Conservation (phyloP, 345 rosid genomes). For the Citrus glauca region DNA sequence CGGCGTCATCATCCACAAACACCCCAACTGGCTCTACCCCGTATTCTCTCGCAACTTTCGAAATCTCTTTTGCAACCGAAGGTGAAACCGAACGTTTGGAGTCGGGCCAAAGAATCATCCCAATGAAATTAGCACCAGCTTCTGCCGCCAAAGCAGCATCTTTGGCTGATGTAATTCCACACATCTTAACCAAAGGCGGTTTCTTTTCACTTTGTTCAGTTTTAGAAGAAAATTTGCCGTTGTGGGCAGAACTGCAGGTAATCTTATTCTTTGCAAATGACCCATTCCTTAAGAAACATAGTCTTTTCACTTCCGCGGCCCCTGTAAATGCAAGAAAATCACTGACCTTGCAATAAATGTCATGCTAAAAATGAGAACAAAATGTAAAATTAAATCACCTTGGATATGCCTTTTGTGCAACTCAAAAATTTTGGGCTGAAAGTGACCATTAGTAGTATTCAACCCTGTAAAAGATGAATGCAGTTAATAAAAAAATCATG, state of each 20-base stretch:
- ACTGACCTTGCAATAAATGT: neutral
- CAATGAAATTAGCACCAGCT: conserved; percentile 78
- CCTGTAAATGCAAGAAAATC: conserved; percentile 23
- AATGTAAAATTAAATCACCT: conserved; percentile 13
- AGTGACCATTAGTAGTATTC: neutral
- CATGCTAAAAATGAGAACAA: neutral
- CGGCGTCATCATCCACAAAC: conserved; percentile 74
- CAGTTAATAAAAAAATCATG: neutral
- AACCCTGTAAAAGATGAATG: conserved; percentile 10
- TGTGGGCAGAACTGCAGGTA: conserved; percentile 23
- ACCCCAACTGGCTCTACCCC: conserved; percentile 84
- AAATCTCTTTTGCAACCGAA: conserved; percentile 70
- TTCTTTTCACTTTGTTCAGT: conserved; percentile 26
- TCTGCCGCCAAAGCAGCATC: conserved; percentile 88
- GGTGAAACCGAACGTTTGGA: conserved; percentile 79
- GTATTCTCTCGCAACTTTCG: conserved; percentile 67
- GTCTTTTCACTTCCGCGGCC: conserved; percentile 8
- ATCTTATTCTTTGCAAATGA: conserved; percentile 10
- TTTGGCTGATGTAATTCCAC: conserved; percentile 72
- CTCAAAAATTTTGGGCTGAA: conserved; percentile 14
- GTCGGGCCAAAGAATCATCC: conserved; percentile 89
- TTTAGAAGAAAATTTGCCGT: conserved; percentile 19
- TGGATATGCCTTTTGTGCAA: conserved; percentile 5
- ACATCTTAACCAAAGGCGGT: conserved; percentile 70
- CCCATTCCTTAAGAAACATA: conserved; percentile 12